Evolutionary conservation across 179 eudicot genomes (phyloP).

Genomic region (Beta lomatogona): DNA sequence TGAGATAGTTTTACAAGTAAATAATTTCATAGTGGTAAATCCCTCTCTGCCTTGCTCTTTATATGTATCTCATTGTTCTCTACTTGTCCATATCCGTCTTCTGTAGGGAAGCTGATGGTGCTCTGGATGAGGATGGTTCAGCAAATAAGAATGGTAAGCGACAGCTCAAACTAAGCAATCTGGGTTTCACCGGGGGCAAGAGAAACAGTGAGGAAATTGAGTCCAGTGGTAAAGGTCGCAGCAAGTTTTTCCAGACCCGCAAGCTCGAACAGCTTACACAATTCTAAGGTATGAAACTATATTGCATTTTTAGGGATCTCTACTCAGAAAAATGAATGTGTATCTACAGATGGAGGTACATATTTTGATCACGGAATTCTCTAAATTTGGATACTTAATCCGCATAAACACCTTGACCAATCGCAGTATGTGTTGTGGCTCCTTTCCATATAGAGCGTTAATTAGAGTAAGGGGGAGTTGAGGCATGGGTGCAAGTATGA

Average conservation of each 20-base stretch:
- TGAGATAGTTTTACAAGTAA: neutral
- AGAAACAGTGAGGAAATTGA: constrained; percentile 76
- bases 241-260: constrained; percentile 93
- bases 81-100: neutral
- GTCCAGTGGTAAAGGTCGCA: constrained; percentile 86
- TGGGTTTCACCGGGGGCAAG: constrained; percentile 75
- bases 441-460: no score
- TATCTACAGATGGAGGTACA: neutral
- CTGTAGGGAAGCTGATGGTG: constrained; percentile 73
- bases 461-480: no score
- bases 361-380: neutral
- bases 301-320: neutral
- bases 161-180: constrained; percentile 65
- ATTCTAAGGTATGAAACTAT: constrained; percentile 23
- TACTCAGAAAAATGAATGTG: neutral
- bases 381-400: no score
- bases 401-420: no score
- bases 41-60: neutral
- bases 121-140: constrained; percentile 57
- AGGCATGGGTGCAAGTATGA: no score
- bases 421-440: no score
- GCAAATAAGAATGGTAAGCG: constrained; percentile 57
- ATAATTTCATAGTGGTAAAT: neutral
- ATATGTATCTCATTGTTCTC: neutral
- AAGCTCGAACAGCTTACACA: constrained; percentile 74